Conservation (phyloP, 2,329 filamentous ascomycete genomes). For the Paecilomyces sp. region DNA sequence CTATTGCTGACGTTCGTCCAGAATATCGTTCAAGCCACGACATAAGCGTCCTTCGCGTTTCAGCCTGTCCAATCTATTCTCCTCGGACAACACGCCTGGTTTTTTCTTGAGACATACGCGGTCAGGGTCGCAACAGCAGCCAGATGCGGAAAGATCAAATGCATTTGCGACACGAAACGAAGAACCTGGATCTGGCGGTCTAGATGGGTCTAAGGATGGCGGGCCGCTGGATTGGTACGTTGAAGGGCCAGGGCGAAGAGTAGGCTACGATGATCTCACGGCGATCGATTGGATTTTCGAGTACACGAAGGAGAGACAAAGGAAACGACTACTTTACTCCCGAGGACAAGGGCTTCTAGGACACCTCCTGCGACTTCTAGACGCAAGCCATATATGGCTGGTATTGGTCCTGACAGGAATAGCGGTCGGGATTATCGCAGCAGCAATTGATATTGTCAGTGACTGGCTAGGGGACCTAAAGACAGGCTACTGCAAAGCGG, state of each 20-base stretch:
- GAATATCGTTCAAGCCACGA: slow-evolving; percentile 39
- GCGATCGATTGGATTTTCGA: slow-evolving; percentile 99
- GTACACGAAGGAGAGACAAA: slow-evolving; percentile 90
- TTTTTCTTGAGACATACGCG: slow-evolving; percentile 11
- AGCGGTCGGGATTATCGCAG: slow-evolving; percentile 75
- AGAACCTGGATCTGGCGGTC: slow-evolving; percentile 15
- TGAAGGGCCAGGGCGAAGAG: slow-evolving; percentile 79
- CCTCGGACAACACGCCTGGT: slow-evolving; percentile 19
- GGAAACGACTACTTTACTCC: slow-evolving; percentile 68
- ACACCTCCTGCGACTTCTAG: slow-evolving; percentile 64
- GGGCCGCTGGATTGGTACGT: slow-evolving; percentile 69
- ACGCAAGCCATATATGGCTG: slow-evolving; percentile 87
- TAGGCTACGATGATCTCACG: slow-evolving; percentile 92
- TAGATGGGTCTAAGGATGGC: slow-evolving; percentile 32
- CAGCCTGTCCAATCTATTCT: slow-evolving; percentile 33
- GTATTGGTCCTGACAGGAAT: slow-evolving; percentile 80
- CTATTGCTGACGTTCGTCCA: slow-evolving; percentile 8
- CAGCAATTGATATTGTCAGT: slow-evolving; percentile 79
- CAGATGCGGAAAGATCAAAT: slow-evolving; percentile 19
- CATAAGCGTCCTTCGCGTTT: slow-evolving; percentile 32
- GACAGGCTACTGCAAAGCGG: slow-evolving; percentile 73
- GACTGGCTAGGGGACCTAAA: slow-evolving; percentile 94
- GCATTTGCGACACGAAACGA: slow-evolving; percentile 14
- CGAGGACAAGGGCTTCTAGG: slow-evolving; percentile 65
- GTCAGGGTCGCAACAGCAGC: slow-evolving; percentile 19